These are phyloP conservation scores for Leptographium galeiforme DNA, from an alignment of 2,329 filamentous ascomycete species.

Conservation along the genomic window DNA sequence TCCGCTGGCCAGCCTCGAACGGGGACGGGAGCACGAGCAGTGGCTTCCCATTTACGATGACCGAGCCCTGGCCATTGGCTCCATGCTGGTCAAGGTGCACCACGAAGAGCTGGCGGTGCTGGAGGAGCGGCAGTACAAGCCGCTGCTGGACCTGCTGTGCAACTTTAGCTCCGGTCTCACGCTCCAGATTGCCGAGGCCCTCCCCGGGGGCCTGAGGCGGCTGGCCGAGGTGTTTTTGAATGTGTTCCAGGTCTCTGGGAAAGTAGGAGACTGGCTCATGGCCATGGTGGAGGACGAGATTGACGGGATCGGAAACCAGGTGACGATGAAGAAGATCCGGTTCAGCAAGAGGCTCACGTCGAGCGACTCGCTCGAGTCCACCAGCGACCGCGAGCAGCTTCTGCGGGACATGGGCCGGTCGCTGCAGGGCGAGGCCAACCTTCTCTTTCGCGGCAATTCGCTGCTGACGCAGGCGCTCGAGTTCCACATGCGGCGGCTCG, in stretches of 20 bases:
- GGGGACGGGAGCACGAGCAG: conserved; percentile 66
- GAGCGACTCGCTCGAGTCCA: conserved; percentile 51
- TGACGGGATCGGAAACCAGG: conserved; percentile 77
- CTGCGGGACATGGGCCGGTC: conserved; percentile 69
- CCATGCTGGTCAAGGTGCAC: conserved; percentile 69
- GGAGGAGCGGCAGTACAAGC: conserved; percentile 71
- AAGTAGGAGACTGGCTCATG: conserved; percentile 79
- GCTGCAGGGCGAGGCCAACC: conserved; percentile 75
- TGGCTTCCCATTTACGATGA: conserved; percentile 78
- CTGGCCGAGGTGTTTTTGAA: conserved; percentile 79
- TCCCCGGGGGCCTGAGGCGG: conserved; percentile 65
- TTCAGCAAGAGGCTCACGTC: conserved; percentile 60
- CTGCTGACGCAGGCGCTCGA: conserved; percentile 87
- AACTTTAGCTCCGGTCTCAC: conserved; percentile 75
- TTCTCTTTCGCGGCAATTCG: conserved; percentile 91
- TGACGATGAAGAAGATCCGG: conserved; percentile 57
- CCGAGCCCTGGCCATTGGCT: conserved; percentile 62
- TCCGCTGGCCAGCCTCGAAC: conserved; percentile 63
- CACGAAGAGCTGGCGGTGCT: conserved; percentile 86
- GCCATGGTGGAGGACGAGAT: conserved; percentile 93
- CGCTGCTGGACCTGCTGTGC: conserved; percentile 71
- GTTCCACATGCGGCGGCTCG: conserved; percentile 86
- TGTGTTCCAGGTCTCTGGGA: conserved; percentile 86
- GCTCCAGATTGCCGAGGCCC: conserved; percentile 64
- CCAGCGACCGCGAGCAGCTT: conserved; percentile 54